phyloP scores from a whole-genome alignment of 1,284 basidiomycete species.

The Cutaneotrichosporon sp. region DNA sequence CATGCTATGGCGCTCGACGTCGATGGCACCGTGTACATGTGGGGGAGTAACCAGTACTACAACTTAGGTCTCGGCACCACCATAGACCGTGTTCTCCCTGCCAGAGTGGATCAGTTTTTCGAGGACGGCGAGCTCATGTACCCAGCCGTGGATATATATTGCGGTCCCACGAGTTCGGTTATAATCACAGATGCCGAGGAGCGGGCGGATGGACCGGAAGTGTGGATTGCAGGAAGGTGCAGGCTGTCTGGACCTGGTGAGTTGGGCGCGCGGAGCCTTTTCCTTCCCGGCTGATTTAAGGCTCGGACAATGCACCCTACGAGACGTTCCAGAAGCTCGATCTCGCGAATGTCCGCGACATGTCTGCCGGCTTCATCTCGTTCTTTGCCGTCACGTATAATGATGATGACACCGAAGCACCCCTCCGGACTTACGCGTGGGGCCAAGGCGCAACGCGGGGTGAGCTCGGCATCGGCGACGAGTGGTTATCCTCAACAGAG shows the following conservation, averaged over 20 bases:
- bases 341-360: conserved; percentile 34
- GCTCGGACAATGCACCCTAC: conserved; percentile 68
- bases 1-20: conserved; percentile 76
- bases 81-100: conserved; percentile 56
- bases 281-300: conserved; percentile 41
- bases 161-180: conserved; percentile 74
- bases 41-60: conserved; percentile 54
- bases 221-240: conserved; percentile 60
- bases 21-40: conserved; percentile 76
- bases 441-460: conserved; percentile 17
- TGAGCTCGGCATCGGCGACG: conserved; percentile 75
- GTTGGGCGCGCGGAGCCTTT: conserved; percentile 8
- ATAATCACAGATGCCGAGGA: conserved; percentile 61
- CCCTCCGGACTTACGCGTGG: conserved; percentile 51
- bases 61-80: conserved; percentile 64
- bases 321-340: neutral
- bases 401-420: conserved; percentile 47
- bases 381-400: conserved; percentile 73
- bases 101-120: neutral
- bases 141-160: conserved; percentile 59
- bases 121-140: neutral
- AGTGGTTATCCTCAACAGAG: conserved; percentile 81
- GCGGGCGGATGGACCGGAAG: conserved; percentile 58
- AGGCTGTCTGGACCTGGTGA: conserved; percentile 85
- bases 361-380: conserved; percentile 78